Evolutionary conservation across 306 rosid genomes (phyloP), one percentile per base, ranked within the genome.

Genomic region (Sechiopsis laciniata): DNA sequence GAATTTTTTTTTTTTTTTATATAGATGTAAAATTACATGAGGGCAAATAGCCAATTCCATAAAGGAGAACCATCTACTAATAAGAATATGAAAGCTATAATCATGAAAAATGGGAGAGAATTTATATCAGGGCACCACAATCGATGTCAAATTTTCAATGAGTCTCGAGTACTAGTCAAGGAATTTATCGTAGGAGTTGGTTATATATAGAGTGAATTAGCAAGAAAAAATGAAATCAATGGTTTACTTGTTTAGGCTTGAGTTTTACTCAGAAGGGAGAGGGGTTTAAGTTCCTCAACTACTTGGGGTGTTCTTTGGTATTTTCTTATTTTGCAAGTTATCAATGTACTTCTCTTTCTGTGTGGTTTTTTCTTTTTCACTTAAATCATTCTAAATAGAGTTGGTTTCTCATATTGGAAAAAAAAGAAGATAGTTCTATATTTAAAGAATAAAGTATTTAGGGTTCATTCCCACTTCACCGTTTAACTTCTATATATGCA

Each of bases 401-500:
- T 40, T 64, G 53, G 71, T 17, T 37, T 64, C 71, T 35, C 71
- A 67, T 46, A 66, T 11, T 10, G 40, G 7, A 0, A 17, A 46
- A 9, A 42, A 42, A 42, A 37, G 4, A 3, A 40, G 10, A 40
- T 26, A 71, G 40, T 29, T 16, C 35, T 26, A 52, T 32, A 26
- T 48, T 52, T 21, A 16, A 20, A 72, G 52, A 54, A 72, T 14
- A 5, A 35, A 72, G 64, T 53, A 16, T 17, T 52, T 3, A 37
- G 71, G 71, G 52, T 64, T 32, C 17, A 69, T 22, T 72, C 51
- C 75, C n/a, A 17, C 4, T 37, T 32, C 26, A 52, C 32, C 32
- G 14, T 53, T 17, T 72, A 37, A 55, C 54, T 5, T 72, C 50
- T 46, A 61, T 48, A 61, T 48, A 29, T 59, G 56, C 72, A 62